A percentile compares a stretch with the other conserved stretches of the same genome.
These are phyloP conservation scores for Rhynchospora breviuscula DNA, from an alignment of 176 grass and related monocot species.

Conservation along the genomic window DNA sequence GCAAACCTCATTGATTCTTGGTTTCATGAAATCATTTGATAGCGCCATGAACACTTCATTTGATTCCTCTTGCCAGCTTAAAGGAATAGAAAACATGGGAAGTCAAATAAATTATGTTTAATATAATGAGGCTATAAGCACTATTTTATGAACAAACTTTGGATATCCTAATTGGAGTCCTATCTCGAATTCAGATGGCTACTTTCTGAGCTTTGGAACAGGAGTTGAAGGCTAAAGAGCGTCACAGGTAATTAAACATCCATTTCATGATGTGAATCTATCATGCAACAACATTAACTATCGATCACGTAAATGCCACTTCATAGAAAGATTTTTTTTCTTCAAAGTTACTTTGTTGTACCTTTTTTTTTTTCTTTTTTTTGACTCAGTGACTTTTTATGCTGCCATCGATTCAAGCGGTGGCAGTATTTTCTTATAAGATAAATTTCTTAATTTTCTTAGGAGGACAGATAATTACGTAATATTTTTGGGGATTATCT, in stretches of 20 bases:
- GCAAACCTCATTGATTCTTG: conserved; percentile 60
- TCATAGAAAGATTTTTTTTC: not conserved
- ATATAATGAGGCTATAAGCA: not conserved
- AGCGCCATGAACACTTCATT: conserved; percentile 42
- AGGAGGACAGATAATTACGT: conserved; percentile 20
- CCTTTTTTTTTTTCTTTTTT: too few relatives aligned
- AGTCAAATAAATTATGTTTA: conserved; percentile 24
- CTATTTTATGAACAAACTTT: not conserved
- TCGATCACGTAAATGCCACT: not conserved
- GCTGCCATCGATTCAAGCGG: too few relatives aligned
- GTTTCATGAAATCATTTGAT: conserved; percentile 75
- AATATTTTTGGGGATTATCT: conserved; percentile 61
- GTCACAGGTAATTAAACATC: not conserved
- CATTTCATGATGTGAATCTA: not conserved
- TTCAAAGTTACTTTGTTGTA: not conserved
- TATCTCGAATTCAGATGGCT: not conserved
- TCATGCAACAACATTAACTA: not conserved
- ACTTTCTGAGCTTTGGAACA: not conserved
- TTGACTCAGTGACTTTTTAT: too few relatives aligned
- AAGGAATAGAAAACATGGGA: not conserved
- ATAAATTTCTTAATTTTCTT: not conserved
- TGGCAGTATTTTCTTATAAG: too few relatives aligned
- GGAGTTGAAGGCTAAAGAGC: not conserved
- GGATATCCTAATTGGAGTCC: not conserved
- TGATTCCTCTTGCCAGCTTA: conserved; percentile 43